Base-by-base conservation (phyloP, 768 basidiomycete species). In the Boletus vermiculosoides region DNA sequence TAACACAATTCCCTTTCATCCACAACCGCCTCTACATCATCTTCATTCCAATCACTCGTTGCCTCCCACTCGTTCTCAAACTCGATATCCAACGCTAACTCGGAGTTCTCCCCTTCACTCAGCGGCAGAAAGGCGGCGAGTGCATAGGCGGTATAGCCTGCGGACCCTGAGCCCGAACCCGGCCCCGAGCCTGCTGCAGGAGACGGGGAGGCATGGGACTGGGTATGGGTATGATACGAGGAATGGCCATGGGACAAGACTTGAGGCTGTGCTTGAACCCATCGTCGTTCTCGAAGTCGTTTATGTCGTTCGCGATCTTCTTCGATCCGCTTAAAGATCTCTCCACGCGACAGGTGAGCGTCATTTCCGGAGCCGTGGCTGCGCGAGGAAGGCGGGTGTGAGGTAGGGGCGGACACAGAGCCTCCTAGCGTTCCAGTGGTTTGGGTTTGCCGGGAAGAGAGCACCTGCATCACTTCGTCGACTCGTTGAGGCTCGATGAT, bases 41-140 rank as follows among this genome's bases (percentile, higher is more conserved):
- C 91, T 70, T 92, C 90, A 70, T 93, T 92, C 89, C 90, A 92
- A 73, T 92, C 89, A 63, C 90, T 92, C 50, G 88, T 90, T 28
- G 89, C 83, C 70, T 93, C 91, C 90, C 91, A 92, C 57, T 88
- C 88, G 60, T 92, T 91, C 63, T 92, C 90, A 63, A 92, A 93
- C 69, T 92, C 89, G 54, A 92, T 87, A 61, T 92, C 91, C 44
- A 88, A 73, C 18, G 83, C 76, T 25, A 85, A 62, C 65, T 89
- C 86, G 0, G 55, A 49, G 6, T 69, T 65, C 15, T 83, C 81
- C 33, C 80, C 80, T 1, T 81, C 83, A 42, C 70, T 70, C 39
- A 71, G 42, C 2, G 67, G 69, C 5, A 71, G 58, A 44, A 71
- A 28, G 28, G 28, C 28, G 28, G 28, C 5, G 28, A 28, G 28